Evolutionary conservation across 441 rosid species (phyloP).

Genomic region (Kokia cookei): DNA sequence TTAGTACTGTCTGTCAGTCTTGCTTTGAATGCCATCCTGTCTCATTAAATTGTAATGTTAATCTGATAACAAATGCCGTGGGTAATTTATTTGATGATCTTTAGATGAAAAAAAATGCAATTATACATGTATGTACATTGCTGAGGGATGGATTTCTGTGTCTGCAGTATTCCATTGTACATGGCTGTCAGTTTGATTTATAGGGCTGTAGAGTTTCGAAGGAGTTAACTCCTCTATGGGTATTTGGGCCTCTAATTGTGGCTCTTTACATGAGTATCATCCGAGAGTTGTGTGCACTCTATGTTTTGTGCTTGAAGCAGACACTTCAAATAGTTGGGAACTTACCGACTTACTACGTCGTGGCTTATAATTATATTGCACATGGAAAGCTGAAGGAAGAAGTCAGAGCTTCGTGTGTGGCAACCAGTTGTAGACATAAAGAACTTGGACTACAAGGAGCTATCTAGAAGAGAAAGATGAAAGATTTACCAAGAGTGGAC

Average conservation of each 20-base stretch:
- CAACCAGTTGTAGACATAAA: constrained; percentile 54
- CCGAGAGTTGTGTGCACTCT: constrained; percentile 62
- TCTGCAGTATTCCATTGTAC: constrained; percentile 62
- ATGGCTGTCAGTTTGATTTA: constrained; percentile 53
- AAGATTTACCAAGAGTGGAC: constrained; percentile 59
- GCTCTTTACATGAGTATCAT: constrained; percentile 70
- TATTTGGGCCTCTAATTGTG: constrained; percentile 16
- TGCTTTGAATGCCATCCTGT: background rate
- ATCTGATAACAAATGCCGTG: background rate
- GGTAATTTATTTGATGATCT: background rate
- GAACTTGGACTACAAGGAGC: constrained; percentile 62
- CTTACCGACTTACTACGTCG: constrained; percentile 3
- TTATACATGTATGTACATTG: background rate
- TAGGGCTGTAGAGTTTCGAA: constrained; percentile 71
- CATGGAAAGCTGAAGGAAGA: constrained; percentile 69
- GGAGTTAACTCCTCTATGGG: constrained; percentile 82
- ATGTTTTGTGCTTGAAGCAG: constrained; percentile 72
- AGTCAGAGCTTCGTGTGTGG: constrained; percentile 31
- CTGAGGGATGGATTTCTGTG: constrained; percentile 8
- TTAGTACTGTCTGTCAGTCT: background rate
- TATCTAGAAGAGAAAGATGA: constrained; percentile 47
- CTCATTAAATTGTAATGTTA: background rate
- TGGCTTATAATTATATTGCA: constrained; percentile 45
- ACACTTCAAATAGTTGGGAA: constrained; percentile 46
- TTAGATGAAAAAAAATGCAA: background rate